Percentiles rank a stretch among this genome's conserved stretches.
Evolutionary conservation across 768 basidiomycete genomes (phyloP).

Genomic region (Termitomyces sp.): DNA sequence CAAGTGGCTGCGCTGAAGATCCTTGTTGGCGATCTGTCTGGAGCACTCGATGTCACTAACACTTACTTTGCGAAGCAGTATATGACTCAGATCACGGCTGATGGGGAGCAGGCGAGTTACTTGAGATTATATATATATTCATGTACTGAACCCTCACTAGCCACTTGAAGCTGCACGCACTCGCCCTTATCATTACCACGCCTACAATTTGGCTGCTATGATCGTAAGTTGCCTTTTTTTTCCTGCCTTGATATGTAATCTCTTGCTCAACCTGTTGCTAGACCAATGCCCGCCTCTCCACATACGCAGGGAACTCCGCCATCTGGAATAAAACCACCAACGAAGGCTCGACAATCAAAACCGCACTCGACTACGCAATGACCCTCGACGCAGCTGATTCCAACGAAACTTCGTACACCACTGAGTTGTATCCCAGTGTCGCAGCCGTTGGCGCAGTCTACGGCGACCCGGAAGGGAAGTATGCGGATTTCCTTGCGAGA

Average conservation of each 20-base stretch:
- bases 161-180: conserved; percentile 58
- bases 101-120: conserved; percentile 48
- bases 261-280: conserved; percentile 14
- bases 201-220: conserved; percentile 65
- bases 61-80: conserved; percentile 48
- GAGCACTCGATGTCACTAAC: conserved; percentile 39
- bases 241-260: neutral
- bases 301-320: conserved; percentile 36
- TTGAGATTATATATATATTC: neutral
- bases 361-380: conserved; percentile 17
- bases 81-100: conserved; percentile 44
- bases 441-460: conserved; percentile 52
- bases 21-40: conserved; percentile 41
- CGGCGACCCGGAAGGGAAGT: conserved; percentile 58
- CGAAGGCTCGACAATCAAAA: conserved; percentile 49
- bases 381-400: neutral
- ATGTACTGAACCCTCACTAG: conserved; percentile 18
- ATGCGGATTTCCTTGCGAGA: conserved; percentile 39
- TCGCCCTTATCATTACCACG: conserved; percentile 60
- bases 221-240: conserved; percentile 35
- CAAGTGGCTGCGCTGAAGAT: conserved; percentile 55
- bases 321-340: conserved; percentile 47
- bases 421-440: conserved; percentile 51
- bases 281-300: conserved; percentile 52
- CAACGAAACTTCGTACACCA: conserved; percentile 30